Percentiles rank a stretch among this genome's conserved stretches.
Conservation (phyloP, 108 stramenopile genomes). For the Licmophora abbreviata region DNA sequence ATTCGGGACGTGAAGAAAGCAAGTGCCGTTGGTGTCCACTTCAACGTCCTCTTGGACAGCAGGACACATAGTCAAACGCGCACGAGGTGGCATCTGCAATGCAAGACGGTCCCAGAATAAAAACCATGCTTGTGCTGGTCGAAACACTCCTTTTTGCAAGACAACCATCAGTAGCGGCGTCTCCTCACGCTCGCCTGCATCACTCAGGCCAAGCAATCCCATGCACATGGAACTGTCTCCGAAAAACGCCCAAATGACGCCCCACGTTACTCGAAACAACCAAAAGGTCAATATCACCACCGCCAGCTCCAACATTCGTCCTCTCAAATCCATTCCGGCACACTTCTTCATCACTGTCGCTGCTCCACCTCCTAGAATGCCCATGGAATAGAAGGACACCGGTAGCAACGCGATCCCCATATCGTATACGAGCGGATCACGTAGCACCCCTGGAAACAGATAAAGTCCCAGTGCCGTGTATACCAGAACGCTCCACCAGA, state of each 20-base stretch:
- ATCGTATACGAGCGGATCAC: constrained; percentile 73
- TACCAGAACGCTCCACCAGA: constrained; percentile 64
- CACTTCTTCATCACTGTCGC: constrained; percentile 53
- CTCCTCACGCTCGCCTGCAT: constrained; percentile 2
- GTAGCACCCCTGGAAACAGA: constrained; percentile 59
- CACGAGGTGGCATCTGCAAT: not conserved
- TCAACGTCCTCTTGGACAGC: too few relatives aligned
- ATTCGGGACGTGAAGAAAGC: not conserved
- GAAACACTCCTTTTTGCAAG: constrained; percentile 18
- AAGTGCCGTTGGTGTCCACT: not conserved
- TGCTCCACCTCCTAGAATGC: constrained; percentile 65
- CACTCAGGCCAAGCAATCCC: constrained; percentile 33
- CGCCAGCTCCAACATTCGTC: constrained; percentile 56
- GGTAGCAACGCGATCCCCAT: constrained; percentile 53
- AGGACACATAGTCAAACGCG: not conserved
- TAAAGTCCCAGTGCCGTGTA: constrained; percentile 39
- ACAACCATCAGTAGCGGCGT: constrained; percentile 3
- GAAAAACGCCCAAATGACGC: constrained; percentile 68
- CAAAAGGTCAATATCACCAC: constrained; percentile 59
- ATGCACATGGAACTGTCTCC: constrained; percentile 51
- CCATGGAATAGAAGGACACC: constrained; percentile 62
- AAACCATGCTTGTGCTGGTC: constrained; percentile 28
- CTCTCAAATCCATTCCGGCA: constrained; percentile 67
- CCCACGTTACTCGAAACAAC: constrained; percentile 53
- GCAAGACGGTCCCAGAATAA: constrained; percentile 36